Conservation (phyloP, 2,329 filamentous ascomycete species). For the Colletotrichum viniferum region DNA sequence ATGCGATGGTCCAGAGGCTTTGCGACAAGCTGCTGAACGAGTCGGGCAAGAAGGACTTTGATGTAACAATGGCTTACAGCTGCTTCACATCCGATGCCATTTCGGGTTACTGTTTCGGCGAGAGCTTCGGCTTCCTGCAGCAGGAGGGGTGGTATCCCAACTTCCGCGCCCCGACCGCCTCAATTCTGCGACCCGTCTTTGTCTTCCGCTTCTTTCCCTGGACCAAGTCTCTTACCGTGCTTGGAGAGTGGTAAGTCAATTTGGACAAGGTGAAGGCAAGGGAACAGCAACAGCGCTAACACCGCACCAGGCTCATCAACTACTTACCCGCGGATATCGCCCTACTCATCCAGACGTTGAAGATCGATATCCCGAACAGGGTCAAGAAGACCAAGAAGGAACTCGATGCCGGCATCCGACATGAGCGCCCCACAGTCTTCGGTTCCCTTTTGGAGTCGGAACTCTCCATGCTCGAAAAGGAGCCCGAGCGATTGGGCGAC, state of each 20-base stretch:
- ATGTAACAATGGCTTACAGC: conserved; percentile 39
- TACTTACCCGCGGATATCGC: conserved; percentile 18
- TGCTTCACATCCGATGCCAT: conserved; percentile 45
- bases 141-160: conserved; percentile 41
- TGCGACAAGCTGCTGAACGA: conserved; percentile 34
- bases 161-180: conserved; percentile 27
- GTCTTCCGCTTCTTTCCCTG: conserved; percentile 29
- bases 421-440: conserved; percentile 22
- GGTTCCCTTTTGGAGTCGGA: conserved; percentile 22
- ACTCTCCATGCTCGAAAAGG: conserved; percentile 9
- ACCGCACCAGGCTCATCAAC: conserved; percentile 6
- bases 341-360: conserved; percentile 18
- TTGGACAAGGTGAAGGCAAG: no score
- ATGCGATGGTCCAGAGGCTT: conserved; percentile 27
- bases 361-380: conserved; percentile 18
- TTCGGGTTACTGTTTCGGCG: conserved; percentile 40
- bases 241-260: conserved; percentile 15
- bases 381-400: conserved; percentile 20
- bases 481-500: conserved; percentile 9
- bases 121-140: conserved; percentile 35
- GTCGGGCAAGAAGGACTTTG: conserved; percentile 28
- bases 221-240: conserved; percentile 19
- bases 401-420: conserved; percentile 19
- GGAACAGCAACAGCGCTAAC: not conserved
- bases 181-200: conserved; percentile 24